These are phyloP conservation scores for Coemansia sp. DNA, from an alignment of 192 early-diverging fungal genomes.

Conservation along the genomic window DNA sequence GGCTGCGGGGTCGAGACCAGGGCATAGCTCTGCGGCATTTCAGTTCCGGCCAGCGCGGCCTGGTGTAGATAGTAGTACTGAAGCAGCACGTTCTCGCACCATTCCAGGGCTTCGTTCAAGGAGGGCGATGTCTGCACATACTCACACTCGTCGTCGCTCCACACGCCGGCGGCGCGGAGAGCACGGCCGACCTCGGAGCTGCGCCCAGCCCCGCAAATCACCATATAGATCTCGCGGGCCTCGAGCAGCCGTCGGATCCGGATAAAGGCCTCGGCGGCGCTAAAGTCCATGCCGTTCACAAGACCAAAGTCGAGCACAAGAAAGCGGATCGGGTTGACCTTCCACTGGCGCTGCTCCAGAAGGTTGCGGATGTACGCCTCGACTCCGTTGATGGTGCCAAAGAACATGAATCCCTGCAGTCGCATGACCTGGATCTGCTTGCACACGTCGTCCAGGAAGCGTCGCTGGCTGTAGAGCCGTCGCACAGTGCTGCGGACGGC, in stretches of 20 bases:
- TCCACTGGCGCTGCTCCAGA: slow-evolving; percentile 60
- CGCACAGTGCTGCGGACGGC: slow-evolving; percentile 81
- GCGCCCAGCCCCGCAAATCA: slow-evolving; percentile 68
- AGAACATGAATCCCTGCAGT: slow-evolving; percentile 95
- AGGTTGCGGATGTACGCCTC: slow-evolving; percentile 64
- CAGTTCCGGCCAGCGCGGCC: slow-evolving; percentile 25
- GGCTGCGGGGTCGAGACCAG: slow-evolving; percentile 28
- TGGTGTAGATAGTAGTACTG: slow-evolving; percentile 65
- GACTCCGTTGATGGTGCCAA: slow-evolving; percentile 86
- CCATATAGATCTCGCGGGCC: slow-evolving; percentile 68
- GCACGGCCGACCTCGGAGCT: slow-evolving; percentile 63
- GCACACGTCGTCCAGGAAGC: slow-evolving; percentile 76
- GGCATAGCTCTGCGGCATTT: slow-evolving; percentile 25
- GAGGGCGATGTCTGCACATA: slow-evolving; percentile 71
- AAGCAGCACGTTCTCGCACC: slow-evolving; percentile 87
- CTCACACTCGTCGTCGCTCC: slow-evolving; percentile 51
- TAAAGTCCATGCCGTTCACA: slow-evolving; percentile 85
- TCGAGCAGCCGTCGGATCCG: slow-evolving; percentile 71
- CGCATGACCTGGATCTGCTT: slow-evolving; percentile 82
- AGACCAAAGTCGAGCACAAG: slow-evolving; percentile 84
- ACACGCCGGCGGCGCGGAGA: slow-evolving; percentile 60
- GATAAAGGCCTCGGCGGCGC: slow-evolving; percentile 83
- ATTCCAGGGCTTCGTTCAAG: slow-evolving; percentile 86
- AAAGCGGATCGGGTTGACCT: slow-evolving; percentile 69
- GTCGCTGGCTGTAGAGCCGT: slow-evolving; percentile 80